Conservation (phyloP, 129 eudicot species). For the Lactuca saligna region DNA sequence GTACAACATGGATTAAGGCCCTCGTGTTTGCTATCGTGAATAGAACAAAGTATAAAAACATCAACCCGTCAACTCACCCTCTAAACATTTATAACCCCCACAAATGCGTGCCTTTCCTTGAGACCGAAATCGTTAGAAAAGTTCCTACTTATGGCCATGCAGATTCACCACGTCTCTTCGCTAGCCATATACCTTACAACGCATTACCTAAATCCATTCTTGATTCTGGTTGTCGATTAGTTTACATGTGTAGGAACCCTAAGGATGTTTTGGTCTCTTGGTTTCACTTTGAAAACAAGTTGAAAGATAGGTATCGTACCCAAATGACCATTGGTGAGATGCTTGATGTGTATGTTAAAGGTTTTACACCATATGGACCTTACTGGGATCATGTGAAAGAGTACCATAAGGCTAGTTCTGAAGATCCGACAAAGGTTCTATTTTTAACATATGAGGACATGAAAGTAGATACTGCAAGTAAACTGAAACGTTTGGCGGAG, state of each 20-base stretch:
- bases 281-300: slow-evolving; percentile 30
- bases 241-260: slow-evolving; percentile 47
- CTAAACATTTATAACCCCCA: slow-evolving; percentile 40
- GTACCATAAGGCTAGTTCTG: slow-evolving; percentile 34
- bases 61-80: slow-evolving; percentile 22
- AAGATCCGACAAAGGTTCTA: slow-evolving; percentile 26
- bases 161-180: slow-evolving; percentile 32
- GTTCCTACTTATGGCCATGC: no score
- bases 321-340: slow-evolving; percentile 15
- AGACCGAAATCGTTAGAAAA: background rate
- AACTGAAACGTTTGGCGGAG: slow-evolving; percentile 32
- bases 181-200: slow-evolving; percentile 41
- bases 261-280: slow-evolving; percentile 44
- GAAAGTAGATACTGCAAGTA: slow-evolving; percentile 21
- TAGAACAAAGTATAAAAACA: background rate
- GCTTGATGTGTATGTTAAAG: slow-evolving; percentile 34
- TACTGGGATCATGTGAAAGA: slow-evolving; percentile 27
- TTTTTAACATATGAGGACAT: slow-evolving; percentile 30
- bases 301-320: background rate
- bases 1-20: slow-evolving; percentile 55
- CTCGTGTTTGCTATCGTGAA: slow-evolving; percentile 36
- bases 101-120: background rate
- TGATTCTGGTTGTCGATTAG: slow-evolving; percentile 27
- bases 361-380: slow-evolving; percentile 18
- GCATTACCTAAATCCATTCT: slow-evolving; percentile 34